Percentiles rank a stretch among this genome's conserved stretches.
Evolutionary conservation across 805 yeast genomes (phyloP).

Genomic region (Spathaspora hagerdaliae): DNA sequence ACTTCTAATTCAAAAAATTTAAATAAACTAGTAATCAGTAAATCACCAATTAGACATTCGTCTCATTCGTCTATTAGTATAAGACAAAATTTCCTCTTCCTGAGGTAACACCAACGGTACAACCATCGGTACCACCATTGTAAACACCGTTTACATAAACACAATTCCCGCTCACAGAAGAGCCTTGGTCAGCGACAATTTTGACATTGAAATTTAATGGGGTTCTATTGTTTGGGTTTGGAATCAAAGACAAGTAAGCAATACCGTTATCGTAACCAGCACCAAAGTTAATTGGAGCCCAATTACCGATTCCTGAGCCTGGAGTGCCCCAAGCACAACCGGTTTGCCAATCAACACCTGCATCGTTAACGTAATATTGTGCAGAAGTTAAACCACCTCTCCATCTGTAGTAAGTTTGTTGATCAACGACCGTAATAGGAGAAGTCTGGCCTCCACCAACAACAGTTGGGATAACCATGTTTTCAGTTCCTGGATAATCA

Average conservation of each 20-base stretch:
- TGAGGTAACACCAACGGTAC: slow-evolving; percentile 84
- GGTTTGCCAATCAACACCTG: slow-evolving; percentile 62
- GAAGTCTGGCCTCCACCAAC: slow-evolving; percentile 48
- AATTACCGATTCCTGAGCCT: slow-evolving; percentile 64
- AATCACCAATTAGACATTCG: too few species aligned
- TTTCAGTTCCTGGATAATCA: slow-evolving; percentile 80
- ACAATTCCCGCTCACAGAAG: slow-evolving; percentile 68
- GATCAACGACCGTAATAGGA: slow-evolving; percentile 58
- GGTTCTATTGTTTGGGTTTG: slow-evolving; percentile 66
- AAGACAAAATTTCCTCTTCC: slow-evolving; percentile 86
- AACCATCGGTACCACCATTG: slow-evolving; percentile 76
- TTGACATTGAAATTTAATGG: slow-evolving; percentile 41
- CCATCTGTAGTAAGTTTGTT: slow-evolving; percentile 59
- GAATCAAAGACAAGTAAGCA: slow-evolving; percentile 68
- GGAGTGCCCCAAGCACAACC: slow-evolving; percentile 71
- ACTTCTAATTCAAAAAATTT: too few species aligned
- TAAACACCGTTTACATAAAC: slow-evolving; percentile 72
- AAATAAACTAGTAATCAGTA: too few species aligned
- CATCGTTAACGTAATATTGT: slow-evolving; percentile 73
- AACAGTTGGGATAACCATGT: slow-evolving; percentile 71
- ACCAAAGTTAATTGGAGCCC: slow-evolving; percentile 78
- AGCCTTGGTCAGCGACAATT: slow-evolving; percentile 46
- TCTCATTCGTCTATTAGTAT: slow-evolving; percentile 30
- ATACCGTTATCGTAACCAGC: slow-evolving; percentile 63
- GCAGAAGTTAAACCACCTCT: slow-evolving; percentile 61